phyloP scores from a whole-genome alignment of 108 stramenopile genomes.

The Cyclostephanos invisitatus region DNA sequence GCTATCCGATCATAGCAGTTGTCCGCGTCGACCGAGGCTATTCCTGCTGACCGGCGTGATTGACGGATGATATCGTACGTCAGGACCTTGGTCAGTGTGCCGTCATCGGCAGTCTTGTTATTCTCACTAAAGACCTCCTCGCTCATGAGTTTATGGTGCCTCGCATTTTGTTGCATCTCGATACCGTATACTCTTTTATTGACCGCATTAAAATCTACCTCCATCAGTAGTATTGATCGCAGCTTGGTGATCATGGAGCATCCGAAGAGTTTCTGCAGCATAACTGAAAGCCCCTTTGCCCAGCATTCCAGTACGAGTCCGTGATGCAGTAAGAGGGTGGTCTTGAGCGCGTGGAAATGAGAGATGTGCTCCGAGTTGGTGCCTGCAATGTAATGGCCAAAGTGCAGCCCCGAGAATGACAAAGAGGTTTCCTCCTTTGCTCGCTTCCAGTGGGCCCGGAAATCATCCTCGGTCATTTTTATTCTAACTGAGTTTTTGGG shows the following conservation, averaged over 20 bases:
- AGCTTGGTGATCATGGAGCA: conserved; percentile 7
- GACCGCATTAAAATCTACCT: conserved; percentile 15
- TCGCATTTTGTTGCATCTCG: conserved; percentile 9
- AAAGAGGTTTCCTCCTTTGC: conserved; percentile 15
- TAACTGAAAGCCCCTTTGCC: not conserved
- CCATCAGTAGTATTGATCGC: conserved; percentile 12
- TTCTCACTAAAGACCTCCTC: conserved; percentile 32
- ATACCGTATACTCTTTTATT: conserved; percentile 25
- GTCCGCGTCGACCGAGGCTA: conserved; percentile 11
- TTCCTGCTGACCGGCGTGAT: conserved; percentile 2
- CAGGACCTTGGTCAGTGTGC: conserved; percentile 5
- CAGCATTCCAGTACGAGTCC: not conserved
- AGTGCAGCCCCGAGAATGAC: conserved; percentile 7
- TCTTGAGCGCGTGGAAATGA: not conserved
- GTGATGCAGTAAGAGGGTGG: not conserved
- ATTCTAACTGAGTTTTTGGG: not conserved
- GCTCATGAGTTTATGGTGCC: conserved; percentile 11
- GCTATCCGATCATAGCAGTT: conserved; percentile 9
- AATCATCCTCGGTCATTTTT: not conserved
- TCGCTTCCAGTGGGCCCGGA: not conserved
- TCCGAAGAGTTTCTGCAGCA: not conserved
- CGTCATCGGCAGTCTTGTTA: conserved; percentile 13
- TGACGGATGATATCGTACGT: conserved; percentile 3
- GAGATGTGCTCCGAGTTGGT: not conserved
- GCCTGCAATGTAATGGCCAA: conserved; percentile 13